Evolutionary conservation across 306 rosid species (phyloP), one percentile per base, ranked within the genome.

Genomic region (Lablab purpureus): DNA sequence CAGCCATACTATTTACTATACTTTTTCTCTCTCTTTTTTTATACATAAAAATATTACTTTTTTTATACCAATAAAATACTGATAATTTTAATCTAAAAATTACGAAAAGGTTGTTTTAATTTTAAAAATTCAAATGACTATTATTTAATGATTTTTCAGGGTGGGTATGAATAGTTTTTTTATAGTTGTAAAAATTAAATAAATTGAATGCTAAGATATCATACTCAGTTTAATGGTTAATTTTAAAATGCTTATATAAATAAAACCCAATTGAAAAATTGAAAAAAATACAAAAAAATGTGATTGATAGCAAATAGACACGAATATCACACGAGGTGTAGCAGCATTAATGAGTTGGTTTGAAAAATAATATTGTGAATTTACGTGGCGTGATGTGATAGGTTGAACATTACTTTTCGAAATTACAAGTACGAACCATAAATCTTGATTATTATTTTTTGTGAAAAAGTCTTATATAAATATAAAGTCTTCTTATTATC

Each of bases 301-400:
- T 40, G 12, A 10, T 1, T 1, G 45, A 40, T 9, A n/a, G n/a
- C n/a, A 32, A 3, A 64, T 8, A 21, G 18, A 66, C 30, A 66
- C 0, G 41, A 12, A 69, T 27, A 25, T 23, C 73, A 50, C 36
- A 67, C 73, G 71, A 66, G 71, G 30, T 13, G 7, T 34, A 66
- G 32, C 5, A 1, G 6, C 30, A 66, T 10, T 43, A 75, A 76
- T 50, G 73, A 9, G 11, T 47, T 40, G 2, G 2, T 13, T 30
- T 77, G 64, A 54, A 83, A 63, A 77, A 17, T 22, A 10, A 5
- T 17, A 5, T 7, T 7, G 71, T 47, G 86, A 72, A 12, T 49
- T 28, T 66, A 87, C 68, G 81, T 1, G 85, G 80, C 85, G 25
- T 27, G 71, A 76, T 49, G 56, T 71, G 71, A 82, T 78, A 68